Evolutionary conservation across 2,329 filamentous ascomycete species (phyloP).

Genomic region (Cladobotryum protrusum): DNA sequence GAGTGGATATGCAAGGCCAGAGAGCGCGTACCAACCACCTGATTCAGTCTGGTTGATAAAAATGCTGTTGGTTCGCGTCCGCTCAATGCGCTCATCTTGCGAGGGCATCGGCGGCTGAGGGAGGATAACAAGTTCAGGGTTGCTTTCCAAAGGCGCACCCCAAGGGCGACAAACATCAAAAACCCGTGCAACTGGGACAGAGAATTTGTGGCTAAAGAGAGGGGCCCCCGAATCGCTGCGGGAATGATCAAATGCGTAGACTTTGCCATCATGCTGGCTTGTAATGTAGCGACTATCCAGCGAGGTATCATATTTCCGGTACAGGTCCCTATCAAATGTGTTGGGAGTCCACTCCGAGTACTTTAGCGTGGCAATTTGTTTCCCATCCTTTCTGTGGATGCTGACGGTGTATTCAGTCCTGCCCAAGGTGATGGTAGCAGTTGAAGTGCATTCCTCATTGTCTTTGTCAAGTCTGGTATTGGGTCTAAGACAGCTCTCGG

Average conservation of each 20-base stretch:
- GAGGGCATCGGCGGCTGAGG: constrained; percentile 71
- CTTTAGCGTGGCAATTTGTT: constrained; percentile 78
- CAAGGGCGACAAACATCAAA: constrained; percentile 80
- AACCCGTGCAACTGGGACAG: constrained; percentile 75
- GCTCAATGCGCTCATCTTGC: constrained; percentile 41
- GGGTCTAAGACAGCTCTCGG: constrained; percentile 68
- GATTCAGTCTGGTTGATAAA: constrained; percentile 80
- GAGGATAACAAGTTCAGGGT: constrained; percentile 74
- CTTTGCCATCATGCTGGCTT: constrained; percentile 74
- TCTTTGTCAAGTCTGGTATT: constrained; percentile 60
- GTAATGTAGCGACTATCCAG: constrained; percentile 88
- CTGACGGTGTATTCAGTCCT: constrained; percentile 84
- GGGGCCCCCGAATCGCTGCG: constrained; percentile 44
- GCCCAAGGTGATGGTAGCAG: constrained; percentile 75
- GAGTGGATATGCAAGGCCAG: constrained; percentile 76
- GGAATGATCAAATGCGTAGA: constrained; percentile 72
- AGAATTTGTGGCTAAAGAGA: constrained; percentile 62
- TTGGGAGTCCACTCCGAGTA: constrained; percentile 96
- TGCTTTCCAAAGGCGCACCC: constrained; percentile 53
- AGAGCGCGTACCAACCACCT: constrained; percentile 94
- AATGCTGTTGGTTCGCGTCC: constrained; percentile 57
- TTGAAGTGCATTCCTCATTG: constrained; percentile 70
- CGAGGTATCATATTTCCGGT: constrained; percentile 71
- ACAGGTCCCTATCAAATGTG: constrained; percentile 80
- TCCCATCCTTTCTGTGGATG: constrained; percentile 69